Percentiles rank a stretch among this genome's conserved stretches.
These are phyloP conservation scores for Phylloporus sp. DNA, from an alignment of 768 basidiomycete species.

Conservation along the genomic window DNA sequence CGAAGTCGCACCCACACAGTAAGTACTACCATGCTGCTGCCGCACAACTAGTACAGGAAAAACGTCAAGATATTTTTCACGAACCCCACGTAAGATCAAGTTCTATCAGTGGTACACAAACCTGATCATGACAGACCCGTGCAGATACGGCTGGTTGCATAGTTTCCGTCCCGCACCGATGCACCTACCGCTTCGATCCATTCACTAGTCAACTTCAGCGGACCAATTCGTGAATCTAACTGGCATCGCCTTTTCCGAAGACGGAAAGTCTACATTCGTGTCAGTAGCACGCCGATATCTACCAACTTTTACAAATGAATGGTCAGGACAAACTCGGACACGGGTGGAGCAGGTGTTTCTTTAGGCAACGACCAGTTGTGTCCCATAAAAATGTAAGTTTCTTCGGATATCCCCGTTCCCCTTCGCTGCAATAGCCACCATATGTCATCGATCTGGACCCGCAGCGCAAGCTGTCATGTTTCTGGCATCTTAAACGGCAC, in stretches of 20 bases:
- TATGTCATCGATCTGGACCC: conserved; percentile 58
- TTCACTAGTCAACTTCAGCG: conserved; percentile 61
- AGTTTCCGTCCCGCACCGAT: conserved; percentile 62
- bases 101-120: too few species aligned
- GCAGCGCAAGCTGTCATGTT: conserved; percentile 52
- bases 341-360: conserved; percentile 34
- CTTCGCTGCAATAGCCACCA: conserved; percentile 46
- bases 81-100: conserved; percentile 55
- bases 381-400: conserved; percentile 62
- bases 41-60: conserved; percentile 76
- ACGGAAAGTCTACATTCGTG: conserved; percentile 65
- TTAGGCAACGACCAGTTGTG: conserved; percentile 48
- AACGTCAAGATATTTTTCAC: conserved; percentile 81
- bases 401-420: not conserved
- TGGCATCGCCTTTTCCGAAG: conserved; percentile 66
- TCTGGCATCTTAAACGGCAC: conserved; percentile 59
- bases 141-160: conserved; percentile 60
- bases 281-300: conserved; percentile 18
- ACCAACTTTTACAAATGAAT: conserved; percentile 8
- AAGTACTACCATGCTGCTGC: too few species aligned
- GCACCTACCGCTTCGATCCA: conserved; percentile 45
- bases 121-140: not conserved
- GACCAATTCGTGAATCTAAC: conserved; percentile 72
- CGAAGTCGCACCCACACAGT: too few species aligned
- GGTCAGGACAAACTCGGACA: conserved; percentile 33